Conservation (phyloP, 2,329 filamentous ascomycete species). For the Sarocladium strictum region DNA sequence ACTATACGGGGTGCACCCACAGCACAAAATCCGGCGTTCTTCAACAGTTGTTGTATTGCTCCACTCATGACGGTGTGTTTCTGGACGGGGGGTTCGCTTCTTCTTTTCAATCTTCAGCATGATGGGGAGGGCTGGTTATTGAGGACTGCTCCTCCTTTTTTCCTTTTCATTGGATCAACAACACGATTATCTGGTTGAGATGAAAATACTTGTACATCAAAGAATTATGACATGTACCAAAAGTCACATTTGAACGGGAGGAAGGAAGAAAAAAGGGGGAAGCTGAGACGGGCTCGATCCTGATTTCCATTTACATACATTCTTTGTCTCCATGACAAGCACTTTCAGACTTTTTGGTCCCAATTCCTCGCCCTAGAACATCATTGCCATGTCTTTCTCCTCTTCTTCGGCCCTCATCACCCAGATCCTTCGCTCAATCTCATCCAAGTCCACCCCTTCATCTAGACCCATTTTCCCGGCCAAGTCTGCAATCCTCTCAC, state of each 20-base stretch:
- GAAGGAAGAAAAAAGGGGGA: not conserved
- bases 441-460: not conserved
- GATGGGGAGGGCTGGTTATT: not conserved
- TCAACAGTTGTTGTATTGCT: conserved; percentile 36
- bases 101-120: conserved; percentile 5
- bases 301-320: not conserved
- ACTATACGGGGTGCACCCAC: conserved; percentile 5
- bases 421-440: not conserved
- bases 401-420: conserved; percentile 2
- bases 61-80: conserved; percentile 35
- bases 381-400: not conserved
- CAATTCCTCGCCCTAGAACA: not conserved
- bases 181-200: not conserved
- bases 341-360: not conserved
- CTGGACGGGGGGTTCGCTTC: not conserved
- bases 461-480: conserved; percentile 5
- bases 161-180: not conserved
- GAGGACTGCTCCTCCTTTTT: not conserved
- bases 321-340: not conserved
- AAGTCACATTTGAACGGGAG: not conserved
- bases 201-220: conserved; percentile 1
- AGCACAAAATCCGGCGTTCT: not conserved
- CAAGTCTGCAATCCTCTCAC: conserved; percentile 10
- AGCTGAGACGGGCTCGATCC: conserved; percentile 1
- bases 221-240: conserved; percentile 7